Conservation (phyloP, 352 stramenopile genomes). For the Phytophthora vignae region DNA sequence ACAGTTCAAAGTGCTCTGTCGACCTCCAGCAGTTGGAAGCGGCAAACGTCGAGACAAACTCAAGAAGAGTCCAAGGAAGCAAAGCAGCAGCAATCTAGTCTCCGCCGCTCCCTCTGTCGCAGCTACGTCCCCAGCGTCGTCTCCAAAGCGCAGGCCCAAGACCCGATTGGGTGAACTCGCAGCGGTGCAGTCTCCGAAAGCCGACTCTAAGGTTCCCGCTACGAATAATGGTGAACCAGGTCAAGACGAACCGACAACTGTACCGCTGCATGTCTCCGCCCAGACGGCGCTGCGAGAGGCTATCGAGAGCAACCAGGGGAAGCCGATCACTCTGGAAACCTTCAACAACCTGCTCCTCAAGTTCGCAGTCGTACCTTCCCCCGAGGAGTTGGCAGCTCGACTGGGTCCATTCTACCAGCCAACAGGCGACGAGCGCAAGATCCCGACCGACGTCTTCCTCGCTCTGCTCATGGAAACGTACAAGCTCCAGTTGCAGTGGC, state of each 20-base stretch:
- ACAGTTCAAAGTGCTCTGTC: slow-evolving; percentile 46
- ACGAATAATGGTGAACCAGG: not conserved
- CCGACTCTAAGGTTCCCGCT: not conserved
- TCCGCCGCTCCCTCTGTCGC: not conserved
- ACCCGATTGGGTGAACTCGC: slow-evolving; percentile 30
- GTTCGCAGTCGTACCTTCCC: slow-evolving; percentile 41
- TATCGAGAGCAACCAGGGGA: slow-evolving; percentile 40
- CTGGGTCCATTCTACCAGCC: slow-evolving; percentile 61
- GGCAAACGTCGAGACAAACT: slow-evolving; percentile 22
- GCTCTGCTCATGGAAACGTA: slow-evolving; percentile 57
- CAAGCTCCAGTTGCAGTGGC: slow-evolving; percentile 54
- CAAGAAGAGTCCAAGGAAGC: slow-evolving; percentile 19
- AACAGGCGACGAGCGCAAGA: slow-evolving; percentile 65
- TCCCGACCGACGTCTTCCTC: slow-evolving; percentile 59
- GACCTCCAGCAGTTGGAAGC: slow-evolving; percentile 5
- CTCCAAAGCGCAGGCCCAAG: slow-evolving; percentile 43
- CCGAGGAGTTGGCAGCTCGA: slow-evolving; percentile 41
- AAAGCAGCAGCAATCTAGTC: slow-evolving; percentile 10
- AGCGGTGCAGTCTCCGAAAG: slow-evolving; percentile 2
- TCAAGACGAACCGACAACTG: slow-evolving; percentile 1
- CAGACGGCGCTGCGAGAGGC: slow-evolving; percentile 26
- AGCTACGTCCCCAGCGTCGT: slow-evolving; percentile 9
- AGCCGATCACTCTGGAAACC: slow-evolving; percentile 54
- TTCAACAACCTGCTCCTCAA: slow-evolving; percentile 62
- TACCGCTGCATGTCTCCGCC: slow-evolving; percentile 26